A percentile compares a stretch with the other conserved stretches of the same genome.
These are phyloP conservation scores for Colletotrichum eleusines DNA, from an alignment of 2,329 filamentous ascomycete species.

Conservation along the genomic window DNA sequence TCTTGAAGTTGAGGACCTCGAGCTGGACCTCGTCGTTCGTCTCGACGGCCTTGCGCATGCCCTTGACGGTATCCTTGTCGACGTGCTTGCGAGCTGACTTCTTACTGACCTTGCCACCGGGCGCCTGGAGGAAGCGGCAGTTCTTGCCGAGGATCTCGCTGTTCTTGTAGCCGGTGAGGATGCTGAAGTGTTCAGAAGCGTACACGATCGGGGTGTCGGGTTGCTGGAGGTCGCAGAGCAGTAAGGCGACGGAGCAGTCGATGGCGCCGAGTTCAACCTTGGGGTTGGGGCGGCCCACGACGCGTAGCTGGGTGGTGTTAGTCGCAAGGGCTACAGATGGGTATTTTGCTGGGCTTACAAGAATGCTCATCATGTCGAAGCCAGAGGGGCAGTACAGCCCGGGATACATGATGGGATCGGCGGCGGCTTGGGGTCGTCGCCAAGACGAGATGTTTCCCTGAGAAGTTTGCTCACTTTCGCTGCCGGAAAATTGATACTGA, in stretches of 20 bases:
- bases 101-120: constrained; percentile 73
- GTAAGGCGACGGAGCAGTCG: constrained; percentile 85
- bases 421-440: constrained; percentile 35
- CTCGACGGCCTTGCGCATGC: constrained; percentile 61
- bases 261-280: constrained; percentile 84
- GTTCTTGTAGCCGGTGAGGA: constrained; percentile 82
- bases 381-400: constrained; percentile 68
- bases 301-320: constrained; percentile 60
- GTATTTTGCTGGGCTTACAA: constrained; percentile 56
- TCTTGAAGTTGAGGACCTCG: constrained; percentile 81
- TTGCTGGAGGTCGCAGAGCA: constrained; percentile 81
- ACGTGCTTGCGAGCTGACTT: constrained; percentile 73
- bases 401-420: constrained; percentile 65
- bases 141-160: constrained; percentile 83
- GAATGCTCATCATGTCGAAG: constrained; percentile 66
- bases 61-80: constrained; percentile 73
- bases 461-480: constrained; percentile 42
- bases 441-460: constrained; percentile 35
- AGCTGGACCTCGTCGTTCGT: constrained; percentile 60
- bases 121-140: constrained; percentile 86
- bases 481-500: constrained; percentile 47
- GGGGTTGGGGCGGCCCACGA: constrained; percentile 78
- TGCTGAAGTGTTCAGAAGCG: constrained; percentile 82
- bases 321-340: neutral
- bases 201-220: constrained; percentile 86